Percentiles rank a stretch among this genome's conserved stretches.
Conservation (phyloP, 2,329 filamentous ascomycete species). For the Arthrinium phaeospermum region DNA sequence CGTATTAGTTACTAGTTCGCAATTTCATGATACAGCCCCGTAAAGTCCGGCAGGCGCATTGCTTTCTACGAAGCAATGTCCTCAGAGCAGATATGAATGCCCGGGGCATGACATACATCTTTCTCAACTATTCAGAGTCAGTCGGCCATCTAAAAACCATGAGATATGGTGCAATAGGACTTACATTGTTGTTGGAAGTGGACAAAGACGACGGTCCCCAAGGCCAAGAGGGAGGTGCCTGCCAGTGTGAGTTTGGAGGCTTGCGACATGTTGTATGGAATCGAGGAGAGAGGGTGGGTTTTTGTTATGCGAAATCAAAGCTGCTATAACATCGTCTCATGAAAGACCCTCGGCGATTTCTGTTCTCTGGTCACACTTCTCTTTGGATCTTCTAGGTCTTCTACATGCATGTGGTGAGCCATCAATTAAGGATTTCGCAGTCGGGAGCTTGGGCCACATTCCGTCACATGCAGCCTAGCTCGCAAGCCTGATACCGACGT, state of each 20-base stretch:
- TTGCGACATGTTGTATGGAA: conserved; percentile 72
- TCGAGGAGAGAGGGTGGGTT: not conserved
- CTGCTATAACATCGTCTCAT: conserved; percentile 9
- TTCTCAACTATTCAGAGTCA: conserved; percentile 60
- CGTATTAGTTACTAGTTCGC: not conserved
- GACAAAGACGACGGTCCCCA: conserved; percentile 80
- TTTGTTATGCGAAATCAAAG: not conserved
- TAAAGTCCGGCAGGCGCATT: not conserved
- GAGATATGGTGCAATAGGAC: not conserved
- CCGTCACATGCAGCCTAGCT: conserved; percentile 7
- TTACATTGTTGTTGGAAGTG: conserved; percentile 80
- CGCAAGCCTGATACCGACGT: not conserved
- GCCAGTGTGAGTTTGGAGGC: conserved; percentile 86
- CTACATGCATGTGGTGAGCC: too few species aligned
- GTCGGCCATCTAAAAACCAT: not conserved
- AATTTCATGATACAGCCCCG: not conserved
- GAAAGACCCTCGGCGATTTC: not conserved
- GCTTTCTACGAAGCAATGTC: not conserved
- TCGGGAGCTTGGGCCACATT: conserved; percentile 2
- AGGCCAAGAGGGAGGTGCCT: conserved; percentile 77
- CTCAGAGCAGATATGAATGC: not conserved
- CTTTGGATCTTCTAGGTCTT: not conserved
- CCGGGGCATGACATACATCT: conserved; percentile 61
- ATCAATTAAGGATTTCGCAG: conserved; percentile 13
- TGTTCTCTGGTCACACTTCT: not conserved